Evolutionary conservation across 148 eudicot genomes (phyloP).

Genomic region (Nepenthes mirabilis): DNA sequence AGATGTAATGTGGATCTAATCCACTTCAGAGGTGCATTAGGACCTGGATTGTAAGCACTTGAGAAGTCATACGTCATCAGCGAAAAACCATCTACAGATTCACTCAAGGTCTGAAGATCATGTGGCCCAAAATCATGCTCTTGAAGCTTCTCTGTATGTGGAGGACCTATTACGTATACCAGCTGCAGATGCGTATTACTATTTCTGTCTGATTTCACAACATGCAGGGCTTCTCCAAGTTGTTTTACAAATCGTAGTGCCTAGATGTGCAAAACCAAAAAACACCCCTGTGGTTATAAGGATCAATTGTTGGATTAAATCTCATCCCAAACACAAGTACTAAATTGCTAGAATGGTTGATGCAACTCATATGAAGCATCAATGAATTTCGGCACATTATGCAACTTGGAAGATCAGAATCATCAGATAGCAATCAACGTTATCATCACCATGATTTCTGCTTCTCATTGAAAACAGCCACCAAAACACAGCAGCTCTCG

Average conservation of each 20-base stretch:
- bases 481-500: no score
- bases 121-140: slow-evolving; percentile 85
- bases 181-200: slow-evolving; percentile 38
- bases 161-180: slow-evolving; percentile 91
- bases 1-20: slow-evolving; percentile 45
- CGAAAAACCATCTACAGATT: slow-evolving; percentile 83
- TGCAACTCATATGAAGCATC: no score
- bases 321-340: no score
- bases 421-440: no score
- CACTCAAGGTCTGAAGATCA: slow-evolving; percentile 62
- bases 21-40: slow-evolving; percentile 95
- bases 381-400: no score
- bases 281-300: neutral
- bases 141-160: slow-evolving; percentile 49
- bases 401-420: no score
- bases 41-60: slow-evolving; percentile 77
- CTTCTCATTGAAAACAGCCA: no score
- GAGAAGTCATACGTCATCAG: slow-evolving; percentile 99
- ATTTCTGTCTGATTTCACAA: slow-evolving; percentile 28
- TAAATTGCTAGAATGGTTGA: no score
- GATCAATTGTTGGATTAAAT: no score
- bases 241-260: slow-evolving; percentile 71
- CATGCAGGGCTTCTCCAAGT: slow-evolving; percentile 77
- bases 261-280: slow-evolving; percentile 20
- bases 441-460: no score